A percentile compares a stretch with the other conserved stretches of the same genome.
These are phyloP conservation scores for Lathyrus sativus DNA, from an alignment of 306 rosid species.

Conservation along the genomic window DNA sequence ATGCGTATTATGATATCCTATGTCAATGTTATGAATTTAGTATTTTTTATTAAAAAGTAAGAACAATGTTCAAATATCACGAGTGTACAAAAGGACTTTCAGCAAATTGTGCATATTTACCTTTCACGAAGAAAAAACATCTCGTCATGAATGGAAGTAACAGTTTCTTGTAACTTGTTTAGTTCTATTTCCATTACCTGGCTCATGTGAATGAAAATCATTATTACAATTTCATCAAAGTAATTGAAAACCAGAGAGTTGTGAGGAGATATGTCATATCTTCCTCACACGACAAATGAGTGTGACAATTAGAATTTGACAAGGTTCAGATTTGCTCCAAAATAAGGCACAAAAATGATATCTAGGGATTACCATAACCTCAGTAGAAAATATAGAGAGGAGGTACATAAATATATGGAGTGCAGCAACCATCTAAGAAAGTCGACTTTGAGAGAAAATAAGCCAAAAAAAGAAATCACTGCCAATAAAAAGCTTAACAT, in stretches of 20 bases:
- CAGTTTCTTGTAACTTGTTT: constrained; percentile 70
- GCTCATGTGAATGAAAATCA: constrained; percentile 22
- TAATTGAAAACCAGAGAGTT: constrained; percentile 14
- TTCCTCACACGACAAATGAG: constrained; percentile 10
- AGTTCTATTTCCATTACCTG: constrained; percentile 90
- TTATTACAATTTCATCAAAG: constrained; percentile 22
- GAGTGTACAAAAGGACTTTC: constrained; percentile 4
- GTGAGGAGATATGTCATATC: not conserved
- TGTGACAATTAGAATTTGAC: constrained; percentile 6
- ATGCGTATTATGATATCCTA: not conserved
- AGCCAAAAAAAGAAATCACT: constrained; percentile 11
- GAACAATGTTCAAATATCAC: constrained; percentile 4
- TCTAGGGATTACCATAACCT: not conserved
- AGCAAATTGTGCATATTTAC: constrained; percentile 43
- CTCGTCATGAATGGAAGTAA: constrained; percentile 76
- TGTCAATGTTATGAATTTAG: not conserved
- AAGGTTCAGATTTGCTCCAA: constrained; percentile 14
- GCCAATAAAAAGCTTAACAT: not conserved
- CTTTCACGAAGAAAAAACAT: constrained; percentile 82
- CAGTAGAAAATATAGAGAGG: constrained; percentile 4
- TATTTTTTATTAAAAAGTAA: not conserved
- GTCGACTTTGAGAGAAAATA: constrained; percentile 8
- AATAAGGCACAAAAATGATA: constrained; percentile 13
- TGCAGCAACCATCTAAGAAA: constrained; percentile 11
- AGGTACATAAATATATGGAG: constrained; percentile 21